A percentile compares a stretch with the other conserved stretches of the same genome.
Conservation (phyloP, 805 yeast species). For the Starmera quercuum region DNA sequence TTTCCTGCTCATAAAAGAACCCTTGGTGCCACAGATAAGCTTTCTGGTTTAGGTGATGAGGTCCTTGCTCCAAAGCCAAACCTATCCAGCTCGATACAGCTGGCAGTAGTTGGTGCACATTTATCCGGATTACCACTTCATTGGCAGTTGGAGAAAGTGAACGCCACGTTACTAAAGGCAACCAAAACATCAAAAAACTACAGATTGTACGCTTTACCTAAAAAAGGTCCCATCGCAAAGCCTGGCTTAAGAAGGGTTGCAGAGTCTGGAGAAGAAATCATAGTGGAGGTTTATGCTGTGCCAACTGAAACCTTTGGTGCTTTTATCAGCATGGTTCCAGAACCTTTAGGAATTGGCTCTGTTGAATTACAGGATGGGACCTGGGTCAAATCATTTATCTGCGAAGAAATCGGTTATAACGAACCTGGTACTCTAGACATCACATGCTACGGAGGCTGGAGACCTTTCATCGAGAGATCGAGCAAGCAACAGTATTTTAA, state of each 20-base stretch:
- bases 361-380: conserved; percentile 76
- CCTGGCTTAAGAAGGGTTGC: conserved; percentile 75
- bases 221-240: conserved; percentile 72
- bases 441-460: conserved; percentile 88
- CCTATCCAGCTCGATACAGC: conserved; percentile 25
- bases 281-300: conserved; percentile 75
- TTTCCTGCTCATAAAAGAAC: conserved; percentile 40
- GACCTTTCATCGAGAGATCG: conserved; percentile 40
- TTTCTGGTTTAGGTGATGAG: conserved; percentile 31
- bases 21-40: conserved; percentile 43
- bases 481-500: conserved; percentile 49
- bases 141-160: conserved; percentile 86
- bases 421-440: conserved; percentile 70
- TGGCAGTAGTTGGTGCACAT: conserved; percentile 98
- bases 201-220: conserved; percentile 75
- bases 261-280: conserved; percentile 49
- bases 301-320: conserved; percentile 74
- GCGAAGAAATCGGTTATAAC: conserved; percentile 84
- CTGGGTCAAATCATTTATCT: conserved; percentile 87
- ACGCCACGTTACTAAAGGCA: conserved; percentile 59
- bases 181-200: conserved; percentile 69
- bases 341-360: conserved; percentile 92
- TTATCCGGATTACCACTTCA: conserved; percentile 80
- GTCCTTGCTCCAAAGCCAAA: conserved; percentile 38
- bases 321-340: conserved; percentile 84